Evolutionary conservation across 768 basidiomycete genomes (phyloP).

Genomic region (Amanita pseudoporphyria): DNA sequence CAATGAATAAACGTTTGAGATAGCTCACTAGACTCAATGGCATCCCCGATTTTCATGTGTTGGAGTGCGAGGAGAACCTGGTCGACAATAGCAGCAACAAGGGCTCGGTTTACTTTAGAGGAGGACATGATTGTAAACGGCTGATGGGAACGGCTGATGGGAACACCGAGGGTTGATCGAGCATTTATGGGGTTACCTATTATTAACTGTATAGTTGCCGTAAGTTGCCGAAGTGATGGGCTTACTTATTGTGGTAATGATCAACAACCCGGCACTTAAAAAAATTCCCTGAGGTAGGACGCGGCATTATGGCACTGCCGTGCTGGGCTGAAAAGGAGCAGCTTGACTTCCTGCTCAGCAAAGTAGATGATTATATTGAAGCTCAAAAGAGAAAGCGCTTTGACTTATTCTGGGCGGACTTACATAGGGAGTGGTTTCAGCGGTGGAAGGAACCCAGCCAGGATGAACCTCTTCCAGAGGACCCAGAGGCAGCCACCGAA

Average conservation of each 20-base stretch:
- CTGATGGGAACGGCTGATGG: background rate
- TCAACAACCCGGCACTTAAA: background rate
- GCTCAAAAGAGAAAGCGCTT: background rate
- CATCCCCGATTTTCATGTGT: too few species aligned
- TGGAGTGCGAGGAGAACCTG: background rate
- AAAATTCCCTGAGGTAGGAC: background rate
- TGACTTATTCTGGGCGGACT: background rate
- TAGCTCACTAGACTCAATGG: too few species aligned
- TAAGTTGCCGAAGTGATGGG: background rate
- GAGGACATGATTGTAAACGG: background rate
- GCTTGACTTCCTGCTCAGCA: background rate
- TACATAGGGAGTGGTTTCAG: background rate
- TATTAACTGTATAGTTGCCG: background rate
- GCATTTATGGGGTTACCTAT: background rate
- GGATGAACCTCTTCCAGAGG: background rate
- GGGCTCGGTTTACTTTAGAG: background rate
- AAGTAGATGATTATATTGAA: background rate
- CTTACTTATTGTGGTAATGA: too few species aligned
- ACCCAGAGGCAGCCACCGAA: background rate
- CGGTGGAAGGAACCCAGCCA: background rate
- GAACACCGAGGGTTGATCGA: background rate
- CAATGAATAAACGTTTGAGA: too few species aligned
- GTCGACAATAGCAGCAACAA: background rate
- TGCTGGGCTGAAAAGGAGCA: background rate
- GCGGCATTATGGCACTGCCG: background rate